These are phyloP conservation scores for Macrotyloma uniflorum DNA, from an alignment of 306 rosid species.

Conservation along the genomic window DNA sequence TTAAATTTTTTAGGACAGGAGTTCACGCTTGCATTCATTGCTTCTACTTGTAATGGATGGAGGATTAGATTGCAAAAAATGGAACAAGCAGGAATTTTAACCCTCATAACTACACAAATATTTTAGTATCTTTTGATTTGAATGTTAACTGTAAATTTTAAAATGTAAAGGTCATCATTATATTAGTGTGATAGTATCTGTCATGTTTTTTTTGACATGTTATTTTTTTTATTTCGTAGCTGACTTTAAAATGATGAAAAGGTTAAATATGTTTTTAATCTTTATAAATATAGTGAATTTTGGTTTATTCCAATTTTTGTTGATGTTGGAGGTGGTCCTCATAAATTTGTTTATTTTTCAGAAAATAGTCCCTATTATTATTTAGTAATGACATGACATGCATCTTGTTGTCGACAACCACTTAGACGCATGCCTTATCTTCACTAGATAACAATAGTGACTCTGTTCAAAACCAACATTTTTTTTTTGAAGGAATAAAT, in stretches of 20 bases:
- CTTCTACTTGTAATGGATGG: slow-evolving; percentile 14
- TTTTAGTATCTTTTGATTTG: neutral
- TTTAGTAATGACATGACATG: neutral
- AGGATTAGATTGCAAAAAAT: neutral
- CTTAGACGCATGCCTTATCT: neutral
- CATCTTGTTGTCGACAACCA: neutral
- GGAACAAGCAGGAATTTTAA: neutral
- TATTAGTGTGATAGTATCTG: neutral
- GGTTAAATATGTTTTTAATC: neutral
- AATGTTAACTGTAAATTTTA: neutral
- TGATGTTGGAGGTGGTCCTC: neutral
- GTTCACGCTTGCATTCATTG: slow-evolving; percentile 27
- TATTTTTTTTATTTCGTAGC: neutral
- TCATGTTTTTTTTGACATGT: neutral
- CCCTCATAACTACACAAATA: slow-evolving; percentile 12
- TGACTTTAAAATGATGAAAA: slow-evolving; percentile 21
- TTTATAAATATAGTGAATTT: neutral
- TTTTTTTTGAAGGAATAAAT: neutral
- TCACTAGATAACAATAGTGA: neutral
- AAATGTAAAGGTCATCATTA: slow-evolving; percentile 3
- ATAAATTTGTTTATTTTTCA: neutral
- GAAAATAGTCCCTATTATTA: neutral
- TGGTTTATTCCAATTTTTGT: neutral
- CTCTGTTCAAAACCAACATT: neutral
- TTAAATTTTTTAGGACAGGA: slow-evolving; percentile 2